Conservation (phyloP, 257 asterid genomes). For the Fraxinus cuspidata region DNA sequence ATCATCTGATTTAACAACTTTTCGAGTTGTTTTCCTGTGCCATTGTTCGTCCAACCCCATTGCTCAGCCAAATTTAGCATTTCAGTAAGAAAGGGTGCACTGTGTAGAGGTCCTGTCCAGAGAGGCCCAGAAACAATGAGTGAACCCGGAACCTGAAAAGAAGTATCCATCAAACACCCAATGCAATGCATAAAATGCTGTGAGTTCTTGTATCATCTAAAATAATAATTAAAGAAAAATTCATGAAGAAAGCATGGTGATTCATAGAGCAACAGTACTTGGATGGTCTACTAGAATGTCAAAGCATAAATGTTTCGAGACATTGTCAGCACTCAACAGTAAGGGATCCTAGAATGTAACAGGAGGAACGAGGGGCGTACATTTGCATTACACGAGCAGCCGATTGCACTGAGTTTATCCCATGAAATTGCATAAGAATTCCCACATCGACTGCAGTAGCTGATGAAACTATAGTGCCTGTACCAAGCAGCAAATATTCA, state of each 20-base stretch:
- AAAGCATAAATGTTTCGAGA: background rate
- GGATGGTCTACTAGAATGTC: background rate
- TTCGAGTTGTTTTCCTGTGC: slow-evolving; percentile 60
- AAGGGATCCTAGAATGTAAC: background rate
- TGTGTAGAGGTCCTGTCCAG: slow-evolving; percentile 96
- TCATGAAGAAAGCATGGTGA: background rate
- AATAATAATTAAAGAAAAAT: background rate
- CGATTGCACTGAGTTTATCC: slow-evolving; percentile 65
- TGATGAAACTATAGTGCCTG: slow-evolving; percentile 72
- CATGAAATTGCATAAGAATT: slow-evolving; percentile 62
- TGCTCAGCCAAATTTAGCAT: slow-evolving; percentile 69
- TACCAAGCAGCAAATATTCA: slow-evolving; percentile 17
- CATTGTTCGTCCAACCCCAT: slow-evolving; percentile 85
- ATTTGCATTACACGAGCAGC: slow-evolving; percentile 63
- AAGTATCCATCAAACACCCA: slow-evolving; percentile 10
- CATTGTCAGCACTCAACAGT: background rate
- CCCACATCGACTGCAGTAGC: slow-evolving; percentile 84
- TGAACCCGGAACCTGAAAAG: slow-evolving; percentile 63
- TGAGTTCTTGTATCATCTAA: background rate
- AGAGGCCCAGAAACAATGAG: slow-evolving; percentile 88
- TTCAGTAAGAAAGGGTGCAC: slow-evolving; percentile 48
- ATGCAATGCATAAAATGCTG: background rate
- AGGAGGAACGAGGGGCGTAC: slow-evolving; percentile 37
- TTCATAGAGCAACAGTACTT: background rate
- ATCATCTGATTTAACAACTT: slow-evolving; percentile 65